Conservation (phyloP, 2,329 filamentous ascomycete genomes). For the Penicillium rolfsii region DNA sequence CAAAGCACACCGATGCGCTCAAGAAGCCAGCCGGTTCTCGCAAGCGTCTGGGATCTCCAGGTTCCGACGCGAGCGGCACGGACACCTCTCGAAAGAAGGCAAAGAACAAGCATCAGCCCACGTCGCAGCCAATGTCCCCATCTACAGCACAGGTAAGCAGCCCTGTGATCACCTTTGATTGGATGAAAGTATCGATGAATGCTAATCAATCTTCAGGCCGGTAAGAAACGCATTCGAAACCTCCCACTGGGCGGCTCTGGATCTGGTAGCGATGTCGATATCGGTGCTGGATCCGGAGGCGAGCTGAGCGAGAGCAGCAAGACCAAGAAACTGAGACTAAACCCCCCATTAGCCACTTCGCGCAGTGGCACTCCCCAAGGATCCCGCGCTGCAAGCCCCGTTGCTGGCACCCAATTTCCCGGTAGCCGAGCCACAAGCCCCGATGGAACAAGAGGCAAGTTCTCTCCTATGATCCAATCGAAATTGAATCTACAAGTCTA, state of each 20-base stretch:
- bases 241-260: conserved; percentile 40
- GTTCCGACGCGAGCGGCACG: conserved; percentile 89
- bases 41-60: conserved; percentile 83
- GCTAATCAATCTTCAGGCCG: conserved; percentile 40
- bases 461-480: neutral
- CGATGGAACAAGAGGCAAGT: conserved; percentile 37
- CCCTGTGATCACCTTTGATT: neutral
- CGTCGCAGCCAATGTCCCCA: conserved; percentile 65
- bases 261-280: conserved; percentile 61
- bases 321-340: conserved; percentile 54
- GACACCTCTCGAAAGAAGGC: conserved; percentile 83
- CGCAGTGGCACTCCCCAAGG: conserved; percentile 51
- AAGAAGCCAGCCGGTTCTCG: conserved; percentile 63
- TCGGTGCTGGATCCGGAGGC: conserved; percentile 52
- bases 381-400: conserved; percentile 54
- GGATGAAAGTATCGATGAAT: neutral
- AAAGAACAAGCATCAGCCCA: conserved; percentile 65
- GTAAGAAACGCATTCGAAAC: conserved; percentile 56
- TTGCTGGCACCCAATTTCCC: conserved; percentile 33
- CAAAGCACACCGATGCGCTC: conserved; percentile 55
- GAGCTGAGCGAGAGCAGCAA: conserved; percentile 52
- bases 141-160: conserved; percentile 56
- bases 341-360: conserved; percentile 44
- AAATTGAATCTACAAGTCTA: conserved; percentile 2
- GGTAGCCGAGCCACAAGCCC: conserved; percentile 49